Conservation (phyloP, 306 rosid species). For the Citrullus mucosospermus region DNA sequence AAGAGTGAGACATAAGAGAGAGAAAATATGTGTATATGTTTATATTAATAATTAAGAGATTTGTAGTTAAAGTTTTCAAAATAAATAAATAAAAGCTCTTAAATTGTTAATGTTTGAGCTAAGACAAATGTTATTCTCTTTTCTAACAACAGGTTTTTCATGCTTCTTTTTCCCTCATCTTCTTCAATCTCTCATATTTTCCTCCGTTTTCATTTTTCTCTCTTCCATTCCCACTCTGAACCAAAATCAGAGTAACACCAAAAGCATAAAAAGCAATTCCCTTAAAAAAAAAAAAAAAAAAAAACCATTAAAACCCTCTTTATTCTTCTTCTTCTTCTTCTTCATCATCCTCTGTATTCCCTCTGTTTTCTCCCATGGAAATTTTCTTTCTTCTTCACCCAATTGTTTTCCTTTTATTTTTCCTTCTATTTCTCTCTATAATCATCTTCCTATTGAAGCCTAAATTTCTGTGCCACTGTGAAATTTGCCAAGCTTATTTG, state of each 20-base stretch:
- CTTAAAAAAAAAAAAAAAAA: neutral
- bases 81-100: too few relatives aligned
- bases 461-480: slow-evolving; percentile 37
- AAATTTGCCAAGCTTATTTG: slow-evolving; percentile 43
- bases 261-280: too few relatives aligned
- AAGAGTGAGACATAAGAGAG: too few relatives aligned
- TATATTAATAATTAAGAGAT: too few relatives aligned
- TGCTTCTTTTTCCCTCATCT: neutral
- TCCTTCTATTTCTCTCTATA: neutral
- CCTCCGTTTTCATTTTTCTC: too few relatives aligned
- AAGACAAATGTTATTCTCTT: neutral
- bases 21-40: too few relatives aligned
- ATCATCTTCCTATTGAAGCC: neutral
- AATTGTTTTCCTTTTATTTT: neutral
- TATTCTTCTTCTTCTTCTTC: too few relatives aligned
- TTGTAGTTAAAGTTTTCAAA: too few relatives aligned
- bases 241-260: too few relatives aligned
- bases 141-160: neutral
- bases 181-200: neutral
- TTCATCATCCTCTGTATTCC: neutral
- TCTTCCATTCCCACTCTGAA: too few relatives aligned
- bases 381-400: slow-evolving; percentile 3
- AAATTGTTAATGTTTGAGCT: too few relatives aligned
- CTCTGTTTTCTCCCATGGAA: neutral
- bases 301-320: neutral